These are phyloP conservation scores for Astrothelium macrocarpum DNA, from an alignment of 495 filamentous ascomycete genomes.

Conservation along the genomic window DNA sequence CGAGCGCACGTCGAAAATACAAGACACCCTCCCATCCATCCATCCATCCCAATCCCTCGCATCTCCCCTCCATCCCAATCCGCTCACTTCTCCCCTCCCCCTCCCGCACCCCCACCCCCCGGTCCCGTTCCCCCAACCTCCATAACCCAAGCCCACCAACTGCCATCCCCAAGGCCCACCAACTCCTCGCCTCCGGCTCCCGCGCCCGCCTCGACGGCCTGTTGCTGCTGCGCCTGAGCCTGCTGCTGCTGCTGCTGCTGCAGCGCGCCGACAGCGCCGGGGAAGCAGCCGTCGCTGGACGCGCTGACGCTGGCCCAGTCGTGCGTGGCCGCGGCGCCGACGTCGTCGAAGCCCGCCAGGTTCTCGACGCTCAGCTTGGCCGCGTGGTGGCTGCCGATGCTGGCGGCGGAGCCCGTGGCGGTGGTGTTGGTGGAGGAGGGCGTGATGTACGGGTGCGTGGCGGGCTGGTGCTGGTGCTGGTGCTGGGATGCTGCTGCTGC, in stretches of 20 bases:
- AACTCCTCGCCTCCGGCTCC: not conserved
- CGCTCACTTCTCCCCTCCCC: no score
- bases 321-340: slow-evolving; percentile 21
- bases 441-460: no score
- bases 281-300: slow-evolving; percentile 24
- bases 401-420: slow-evolving; percentile 31
- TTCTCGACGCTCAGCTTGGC: not conserved
- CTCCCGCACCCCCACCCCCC: not conserved
- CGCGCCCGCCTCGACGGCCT: slow-evolving; percentile 1
- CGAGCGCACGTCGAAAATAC: no score
- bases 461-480: slow-evolving; percentile 65
- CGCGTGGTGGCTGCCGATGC: not conserved
- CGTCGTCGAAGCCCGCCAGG: slow-evolving; percentile 14
- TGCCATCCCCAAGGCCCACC: not conserved
- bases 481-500: slow-evolving; percentile 39
- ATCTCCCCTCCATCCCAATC: no score
- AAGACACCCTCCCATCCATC: no score
- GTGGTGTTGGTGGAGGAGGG: slow-evolving; percentile 23
- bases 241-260: slow-evolving; percentile 22
- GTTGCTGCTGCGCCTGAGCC: not conserved
- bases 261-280: slow-evolving; percentile 45
- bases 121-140: not conserved
- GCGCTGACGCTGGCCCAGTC: slow-evolving; percentile 18
- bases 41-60: no score
- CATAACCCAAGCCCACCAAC: slow-evolving; percentile 5